phyloP scores from a whole-genome alignment of 2,329 filamentous ascomycete genomes.

The Calonectria pseudoturangicola region DNA sequence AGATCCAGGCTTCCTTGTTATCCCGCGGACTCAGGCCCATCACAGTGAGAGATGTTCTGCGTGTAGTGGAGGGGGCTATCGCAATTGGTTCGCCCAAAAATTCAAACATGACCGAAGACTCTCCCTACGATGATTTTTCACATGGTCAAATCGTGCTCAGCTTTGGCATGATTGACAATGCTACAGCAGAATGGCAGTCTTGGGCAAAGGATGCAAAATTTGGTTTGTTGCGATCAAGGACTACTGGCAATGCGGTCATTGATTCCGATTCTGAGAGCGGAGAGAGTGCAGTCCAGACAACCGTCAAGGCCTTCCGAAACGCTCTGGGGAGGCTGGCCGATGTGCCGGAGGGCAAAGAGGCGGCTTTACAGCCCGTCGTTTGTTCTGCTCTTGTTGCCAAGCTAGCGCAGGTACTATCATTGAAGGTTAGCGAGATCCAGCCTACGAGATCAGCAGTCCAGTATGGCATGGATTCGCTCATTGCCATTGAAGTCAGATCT shows the following conservation, averaged over 20 bases:
- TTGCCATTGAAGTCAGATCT: constrained; percentile 51
- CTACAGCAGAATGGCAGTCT: constrained; percentile 49
- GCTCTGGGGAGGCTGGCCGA: constrained; percentile 39
- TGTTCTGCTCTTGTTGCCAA: constrained; percentile 51
- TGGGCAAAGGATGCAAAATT: constrained; percentile 53
- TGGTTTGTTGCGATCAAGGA: constrained; percentile 45
- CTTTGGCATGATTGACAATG: constrained; percentile 51
- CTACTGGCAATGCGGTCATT: constrained; percentile 42
- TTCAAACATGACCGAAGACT: constrained; percentile 15
- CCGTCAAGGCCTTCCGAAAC: constrained; percentile 50
- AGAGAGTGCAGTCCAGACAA: constrained; percentile 51
- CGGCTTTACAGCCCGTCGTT: constrained; percentile 44
- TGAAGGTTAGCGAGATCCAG: constrained; percentile 50
- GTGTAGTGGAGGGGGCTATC: constrained; percentile 50
- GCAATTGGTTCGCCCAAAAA: constrained; percentile 45
- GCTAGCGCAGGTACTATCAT: constrained; percentile 49
- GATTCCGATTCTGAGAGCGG: constrained; percentile 43
- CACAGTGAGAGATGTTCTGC: constrained; percentile 50
- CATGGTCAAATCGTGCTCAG: constrained; percentile 50
- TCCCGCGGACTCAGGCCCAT: constrained; percentile 50
- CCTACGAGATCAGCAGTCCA: constrained; percentile 49
- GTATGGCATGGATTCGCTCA: constrained; percentile 52
- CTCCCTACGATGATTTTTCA: constrained; percentile 44
- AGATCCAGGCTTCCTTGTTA: constrained; percentile 47
- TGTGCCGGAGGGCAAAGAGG: constrained; percentile 45